A percentile compares a stretch with the other conserved stretches of the same genome.
Evolutionary conservation across 768 basidiomycete genomes (phyloP).

Genomic region (Brasilioporus rufonigricans): DNA sequence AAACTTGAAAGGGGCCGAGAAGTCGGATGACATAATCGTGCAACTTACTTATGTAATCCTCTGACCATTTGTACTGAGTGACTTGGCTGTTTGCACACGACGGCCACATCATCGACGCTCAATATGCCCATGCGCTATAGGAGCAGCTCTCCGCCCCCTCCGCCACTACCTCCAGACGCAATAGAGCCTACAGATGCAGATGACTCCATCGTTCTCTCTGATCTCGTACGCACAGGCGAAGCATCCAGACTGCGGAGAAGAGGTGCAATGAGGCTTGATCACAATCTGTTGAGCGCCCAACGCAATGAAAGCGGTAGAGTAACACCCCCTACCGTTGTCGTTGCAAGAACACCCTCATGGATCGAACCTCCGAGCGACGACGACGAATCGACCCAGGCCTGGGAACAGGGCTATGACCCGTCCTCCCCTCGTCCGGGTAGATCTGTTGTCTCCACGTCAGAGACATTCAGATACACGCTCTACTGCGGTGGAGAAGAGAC

Average conservation of each 20-base stretch:
- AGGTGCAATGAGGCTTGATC: slow-evolving; percentile 68
- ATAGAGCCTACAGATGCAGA: slow-evolving; percentile 50
- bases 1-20: too few relatives aligned
- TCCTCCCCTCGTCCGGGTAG: slow-evolving; percentile 23
- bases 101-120: slow-evolving; percentile 21
- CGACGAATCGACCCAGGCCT: slow-evolving; percentile 32
- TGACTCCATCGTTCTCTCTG: slow-evolving; percentile 68
- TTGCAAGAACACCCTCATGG: slow-evolving; percentile 33
- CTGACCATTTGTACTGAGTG: too few relatives aligned
- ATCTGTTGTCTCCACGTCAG: slow-evolving; percentile 13
- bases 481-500: slow-evolving; percentile 42
- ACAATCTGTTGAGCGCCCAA: slow-evolving; percentile 29
- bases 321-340: slow-evolving; percentile 28
- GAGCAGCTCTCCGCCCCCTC: slow-evolving; percentile 8
- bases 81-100: slow-evolving; percentile 6
- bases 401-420: slow-evolving; percentile 34
- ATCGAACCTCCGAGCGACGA: slow-evolving; percentile 33
- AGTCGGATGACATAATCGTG: too few relatives aligned
- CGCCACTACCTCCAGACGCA: slow-evolving; percentile 13
- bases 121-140: slow-evolving; percentile 34
- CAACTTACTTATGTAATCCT: too few relatives aligned
- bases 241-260: slow-evolving; percentile 70
- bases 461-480: slow-evolving; percentile 33
- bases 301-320: slow-evolving; percentile 25
- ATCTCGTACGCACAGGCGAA: slow-evolving; percentile 71